phyloP scores from a whole-genome alignment of 2,329 filamentous ascomycete species.

The Claviceps citrina region DNA sequence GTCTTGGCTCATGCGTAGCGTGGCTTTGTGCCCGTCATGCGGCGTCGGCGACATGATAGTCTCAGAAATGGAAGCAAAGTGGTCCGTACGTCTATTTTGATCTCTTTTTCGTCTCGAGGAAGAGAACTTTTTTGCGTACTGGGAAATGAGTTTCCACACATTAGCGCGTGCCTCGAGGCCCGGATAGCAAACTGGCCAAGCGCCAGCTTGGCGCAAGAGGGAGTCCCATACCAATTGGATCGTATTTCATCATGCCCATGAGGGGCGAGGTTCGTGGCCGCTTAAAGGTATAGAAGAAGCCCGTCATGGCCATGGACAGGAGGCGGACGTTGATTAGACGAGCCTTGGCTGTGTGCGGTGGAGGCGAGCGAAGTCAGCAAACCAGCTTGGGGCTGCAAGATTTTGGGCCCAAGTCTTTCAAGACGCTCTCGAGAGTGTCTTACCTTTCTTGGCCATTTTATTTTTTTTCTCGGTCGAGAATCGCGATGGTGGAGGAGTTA shows the following conservation, averaged over 20 bases:
- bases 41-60: background rate
- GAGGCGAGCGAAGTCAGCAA: slow-evolving; percentile 6
- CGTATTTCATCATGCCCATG: slow-evolving; percentile 97
- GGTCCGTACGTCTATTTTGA: slow-evolving; percentile 30
- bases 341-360: slow-evolving; percentile 52
- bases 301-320: slow-evolving; percentile 96
- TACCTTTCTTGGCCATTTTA: slow-evolving; percentile 15
- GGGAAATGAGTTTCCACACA: background rate
- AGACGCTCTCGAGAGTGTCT: background rate
- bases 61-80: background rate
- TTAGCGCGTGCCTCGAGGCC: background rate
- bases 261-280: slow-evolving; percentile 68
- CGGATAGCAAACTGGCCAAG: background rate
- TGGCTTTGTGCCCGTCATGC: background rate
- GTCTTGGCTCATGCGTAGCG: background rate
- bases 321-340: slow-evolving; percentile 87
- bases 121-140: slow-evolving; percentile 93
- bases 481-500: background rate
- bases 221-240: slow-evolving; percentile 64
- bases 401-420: no score
- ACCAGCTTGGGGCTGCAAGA: no score
- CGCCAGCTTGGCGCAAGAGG: no score
- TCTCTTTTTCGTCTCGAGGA: slow-evolving; percentile 82
- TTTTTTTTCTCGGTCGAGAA: background rate
- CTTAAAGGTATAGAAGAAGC: slow-evolving; percentile 85